Conservation (phyloP, 257 asterid genomes). For the Capsicum baccatum region DNA sequence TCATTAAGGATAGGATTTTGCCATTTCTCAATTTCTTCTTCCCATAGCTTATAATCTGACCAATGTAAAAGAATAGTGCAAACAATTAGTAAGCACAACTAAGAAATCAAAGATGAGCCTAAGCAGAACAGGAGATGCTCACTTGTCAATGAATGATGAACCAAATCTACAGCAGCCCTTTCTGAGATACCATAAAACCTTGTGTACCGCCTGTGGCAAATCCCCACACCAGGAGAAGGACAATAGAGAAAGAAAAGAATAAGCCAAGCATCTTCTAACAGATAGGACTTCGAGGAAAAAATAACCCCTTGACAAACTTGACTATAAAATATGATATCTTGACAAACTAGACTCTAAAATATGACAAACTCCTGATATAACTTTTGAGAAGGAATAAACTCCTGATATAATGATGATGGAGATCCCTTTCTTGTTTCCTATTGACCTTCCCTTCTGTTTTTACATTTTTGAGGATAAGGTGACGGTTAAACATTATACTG, state of each 20-base stretch:
- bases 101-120: conserved; percentile 26
- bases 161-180: conserved; percentile 84
- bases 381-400: background rate
- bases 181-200: conserved; percentile 91
- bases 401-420: background rate
- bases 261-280: background rate
- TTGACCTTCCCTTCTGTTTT: background rate
- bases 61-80: conserved; percentile 21
- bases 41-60: conserved; percentile 92
- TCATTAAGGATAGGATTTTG: conserved; percentile 90
- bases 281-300: background rate
- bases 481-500: background rate
- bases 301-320: background rate
- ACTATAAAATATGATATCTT: background rate
- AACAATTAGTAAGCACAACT: background rate
- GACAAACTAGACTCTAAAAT: background rate
- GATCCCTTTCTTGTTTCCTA: conserved; percentile 6
- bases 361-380: background rate
- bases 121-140: conserved; percentile 41
- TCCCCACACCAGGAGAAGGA: conserved; percentile 33
- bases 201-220: conserved; percentile 86
- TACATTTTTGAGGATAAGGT: conserved; percentile 2
- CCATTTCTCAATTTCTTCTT: conserved; percentile 99
- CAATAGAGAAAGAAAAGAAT: conserved; percentile 28
- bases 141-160: conserved; percentile 95